Conservation (phyloP, 169 alveolate genomes). For the Cystoisospora suis region DNA sequence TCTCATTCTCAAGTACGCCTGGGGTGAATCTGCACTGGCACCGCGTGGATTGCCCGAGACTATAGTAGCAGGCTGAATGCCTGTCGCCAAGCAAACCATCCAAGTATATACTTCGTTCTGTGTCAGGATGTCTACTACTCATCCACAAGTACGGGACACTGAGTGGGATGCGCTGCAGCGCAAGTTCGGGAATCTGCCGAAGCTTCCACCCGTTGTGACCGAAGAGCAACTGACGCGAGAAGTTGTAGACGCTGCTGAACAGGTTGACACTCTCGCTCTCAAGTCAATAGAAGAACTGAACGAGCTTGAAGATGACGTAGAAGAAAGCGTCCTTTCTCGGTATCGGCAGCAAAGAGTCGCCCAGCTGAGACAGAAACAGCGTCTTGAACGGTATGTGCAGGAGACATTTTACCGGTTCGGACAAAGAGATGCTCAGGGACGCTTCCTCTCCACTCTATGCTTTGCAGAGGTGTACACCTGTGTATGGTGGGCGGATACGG, state of each 20-base stretch:
- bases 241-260: constrained; percentile 49
- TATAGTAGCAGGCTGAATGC: too few relatives aligned
- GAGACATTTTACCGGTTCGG: too few relatives aligned
- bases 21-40: too few relatives aligned
- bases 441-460: too few relatives aligned
- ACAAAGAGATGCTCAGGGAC: too few relatives aligned
- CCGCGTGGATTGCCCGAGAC: too few relatives aligned
- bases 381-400: constrained; percentile 52
- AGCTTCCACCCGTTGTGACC: constrained; percentile 78
- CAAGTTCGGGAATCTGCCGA: constrained; percentile 85
- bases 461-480: too few relatives aligned
- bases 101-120: too few relatives aligned
- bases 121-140: constrained; percentile 89
- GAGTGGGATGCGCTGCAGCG: constrained; percentile 92
- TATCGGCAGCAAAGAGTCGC: constrained; percentile 61
- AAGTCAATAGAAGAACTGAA: constrained; percentile 6
- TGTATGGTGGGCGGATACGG: too few relatives aligned
- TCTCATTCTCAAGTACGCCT: too few relatives aligned
- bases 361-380: constrained; percentile 60
- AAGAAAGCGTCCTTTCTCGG: constrained; percentile 31
- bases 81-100: too few relatives aligned
- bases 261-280: constrained; percentile 58
- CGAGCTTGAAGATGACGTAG: constrained; percentile 54
- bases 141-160: constrained; percentile 85
- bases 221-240: constrained; percentile 79